phyloP scores from a whole-genome alignment of 495 filamentous ascomycete genomes.

The Paragyromitra xinjiangensis region DNA sequence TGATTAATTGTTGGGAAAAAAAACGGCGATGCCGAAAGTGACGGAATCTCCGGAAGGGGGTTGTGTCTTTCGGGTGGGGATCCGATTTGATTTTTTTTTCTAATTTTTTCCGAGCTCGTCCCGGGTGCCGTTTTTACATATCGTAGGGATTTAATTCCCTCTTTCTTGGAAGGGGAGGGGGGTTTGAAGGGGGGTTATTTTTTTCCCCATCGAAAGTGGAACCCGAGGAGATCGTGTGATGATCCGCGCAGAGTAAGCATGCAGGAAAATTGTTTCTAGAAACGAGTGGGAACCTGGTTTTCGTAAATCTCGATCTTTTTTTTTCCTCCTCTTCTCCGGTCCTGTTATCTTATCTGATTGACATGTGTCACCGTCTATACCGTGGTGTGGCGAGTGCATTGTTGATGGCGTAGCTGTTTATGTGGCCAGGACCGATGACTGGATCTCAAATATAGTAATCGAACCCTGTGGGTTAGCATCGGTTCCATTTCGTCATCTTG shows the following conservation, averaged over 20 bases:
- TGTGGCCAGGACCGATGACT: too few species aligned
- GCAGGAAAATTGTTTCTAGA: constrained; percentile 49
- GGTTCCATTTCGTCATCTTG: background rate
- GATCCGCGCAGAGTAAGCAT: constrained; percentile 52
- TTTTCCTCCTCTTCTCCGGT: too few species aligned
- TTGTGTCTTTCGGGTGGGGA: background rate
- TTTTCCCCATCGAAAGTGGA: background rate
- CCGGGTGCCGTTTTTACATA: background rate
- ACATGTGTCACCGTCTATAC: constrained; percentile 34
- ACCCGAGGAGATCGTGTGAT: constrained; percentile 28
- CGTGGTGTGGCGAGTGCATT: background rate
- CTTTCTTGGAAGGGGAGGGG: background rate
- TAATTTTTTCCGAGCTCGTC: background rate
- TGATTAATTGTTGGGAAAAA: constrained; percentile 9
- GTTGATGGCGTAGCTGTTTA: background rate
- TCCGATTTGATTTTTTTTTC: constrained; percentile 6
- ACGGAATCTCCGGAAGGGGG: too few species aligned
- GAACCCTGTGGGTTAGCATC: background rate
- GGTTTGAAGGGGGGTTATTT: too few species aligned
- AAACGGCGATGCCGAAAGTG: background rate
- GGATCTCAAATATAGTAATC: background rate
- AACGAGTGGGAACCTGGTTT: constrained; percentile 48
- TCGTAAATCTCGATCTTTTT: constrained; percentile 20
- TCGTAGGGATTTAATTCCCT: constrained; percentile 12
- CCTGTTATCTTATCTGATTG: constrained; percentile 45